Base-by-base conservation (phyloP, 2,329 filamentous ascomycete genomes). In the Alternaria sp. region DNA sequence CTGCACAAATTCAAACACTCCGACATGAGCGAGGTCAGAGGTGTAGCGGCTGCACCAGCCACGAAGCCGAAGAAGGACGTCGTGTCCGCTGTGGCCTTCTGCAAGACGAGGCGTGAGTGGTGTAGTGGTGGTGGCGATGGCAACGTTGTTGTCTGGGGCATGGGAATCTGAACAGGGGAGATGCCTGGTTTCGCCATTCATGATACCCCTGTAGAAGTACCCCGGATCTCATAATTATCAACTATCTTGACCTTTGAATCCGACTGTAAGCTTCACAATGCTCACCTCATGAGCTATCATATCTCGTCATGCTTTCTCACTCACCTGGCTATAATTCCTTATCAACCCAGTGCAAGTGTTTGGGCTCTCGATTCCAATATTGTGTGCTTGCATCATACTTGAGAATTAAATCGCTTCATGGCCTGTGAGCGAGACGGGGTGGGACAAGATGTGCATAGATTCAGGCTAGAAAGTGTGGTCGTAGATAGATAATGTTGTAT, bases 1-100 rank as follows among this genome's bases (percentile, higher is more conserved):
- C 84, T 88, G 61, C 88, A 91, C 30, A 88, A 84, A 68, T 80
- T 97, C 6, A 80, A 77, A 37, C 84, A 85, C 63, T 76, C 75
- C 5, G 70, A 75, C 49, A 73, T 75, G 70, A 73, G 70, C n/a
- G 75, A 75, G 33, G 60, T 72, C 10, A 63, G 63, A 44, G 71
- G 65, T 18, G 69, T 64, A 23, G 63, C 26, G 47, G 18, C 51
- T 82, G 88, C 41, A 1, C 49, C 26, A 65, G 61, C 81, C 11
- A 30, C 49, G 12, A 58, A 57, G 14, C 60, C 72, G 28, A 83
- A 83, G 69, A 83, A 78, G 61, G 80, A 84, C 49, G 79, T 85
- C 9, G 84, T 85, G 3, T 81, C 80, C 67, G 82, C 83, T 30
- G 82, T 86, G 14, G 81, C 82, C 0, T 84, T 83, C 71, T 85